These are phyloP conservation scores for Coniochaeta sp. DNA, from an alignment of 2,329 filamentous ascomycete genomes.

Conservation along the genomic window DNA sequence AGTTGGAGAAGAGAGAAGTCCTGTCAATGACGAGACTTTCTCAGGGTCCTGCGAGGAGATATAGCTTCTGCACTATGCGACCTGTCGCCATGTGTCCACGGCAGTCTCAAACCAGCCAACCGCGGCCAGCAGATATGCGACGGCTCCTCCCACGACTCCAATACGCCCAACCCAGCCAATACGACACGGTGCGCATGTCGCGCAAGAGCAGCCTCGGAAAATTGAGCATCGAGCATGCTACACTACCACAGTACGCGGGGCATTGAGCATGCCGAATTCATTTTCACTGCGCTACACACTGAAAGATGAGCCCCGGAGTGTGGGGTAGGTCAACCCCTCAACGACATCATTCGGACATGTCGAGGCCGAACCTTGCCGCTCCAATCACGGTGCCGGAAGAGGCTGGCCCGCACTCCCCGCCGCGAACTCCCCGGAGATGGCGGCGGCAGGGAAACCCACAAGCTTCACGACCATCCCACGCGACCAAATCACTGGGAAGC, in stretches of 20 bases:
- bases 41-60: neutral
- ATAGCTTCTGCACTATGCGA: neutral
- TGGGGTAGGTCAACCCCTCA: neutral
- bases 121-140: neutral
- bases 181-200: neutral
- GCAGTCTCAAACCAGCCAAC: neutral
- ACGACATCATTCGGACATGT: neutral
- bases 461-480: neutral
- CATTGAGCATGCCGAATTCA: neutral
- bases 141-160: neutral
- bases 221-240: too few relatives aligned
- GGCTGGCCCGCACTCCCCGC: neutral
- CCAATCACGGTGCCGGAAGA: neutral
- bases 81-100: neutral
- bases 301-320: neutral
- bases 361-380: neutral
- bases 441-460: neutral
- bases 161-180: neutral
- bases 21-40: neutral
- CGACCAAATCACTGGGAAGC: constrained; percentile 2
- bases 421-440: neutral
- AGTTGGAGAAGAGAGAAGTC: neutral
- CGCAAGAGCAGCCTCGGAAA: neutral
- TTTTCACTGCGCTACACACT: neutral
- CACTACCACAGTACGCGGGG: too few relatives aligned